Conservation (phyloP, 306 rosid species). For the Prunus padus region DNA sequence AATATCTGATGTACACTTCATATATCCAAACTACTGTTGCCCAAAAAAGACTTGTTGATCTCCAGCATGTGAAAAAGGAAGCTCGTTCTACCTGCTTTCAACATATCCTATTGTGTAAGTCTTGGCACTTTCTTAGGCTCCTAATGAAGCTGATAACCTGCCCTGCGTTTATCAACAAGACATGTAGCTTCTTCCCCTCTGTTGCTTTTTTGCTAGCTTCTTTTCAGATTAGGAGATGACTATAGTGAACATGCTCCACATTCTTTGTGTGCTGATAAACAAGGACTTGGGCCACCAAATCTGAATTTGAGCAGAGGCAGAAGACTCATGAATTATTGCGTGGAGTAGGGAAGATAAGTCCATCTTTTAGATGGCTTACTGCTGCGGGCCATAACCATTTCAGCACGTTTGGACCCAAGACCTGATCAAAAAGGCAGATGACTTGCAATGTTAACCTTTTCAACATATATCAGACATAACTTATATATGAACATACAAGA, state of each 20-base stretch:
- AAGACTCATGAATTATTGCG: slow-evolving; percentile 49
- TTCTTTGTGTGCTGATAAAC: background rate
- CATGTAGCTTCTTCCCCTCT: background rate
- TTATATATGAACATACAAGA: slow-evolving; percentile 8
- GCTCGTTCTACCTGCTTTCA: background rate
- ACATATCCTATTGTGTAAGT: background rate
- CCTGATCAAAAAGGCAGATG: slow-evolving; percentile 42
- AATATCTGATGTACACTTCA: slow-evolving; percentile 2
- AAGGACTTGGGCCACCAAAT: slow-evolving; percentile 17
- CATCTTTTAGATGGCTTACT: slow-evolving; percentile 72
- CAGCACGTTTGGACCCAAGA: slow-evolving; percentile 77
- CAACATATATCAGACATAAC: slow-evolving; percentile 9
- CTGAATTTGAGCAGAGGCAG: slow-evolving; percentile 16
- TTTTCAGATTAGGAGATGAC: background rate
- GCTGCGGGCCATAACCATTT: slow-evolving; percentile 81
- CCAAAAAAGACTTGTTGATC: background rate
- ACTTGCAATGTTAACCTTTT: slow-evolving; percentile 1
- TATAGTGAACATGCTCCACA: slow-evolving; percentile 1
- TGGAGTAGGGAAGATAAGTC: slow-evolving; percentile 58
- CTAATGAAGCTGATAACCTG: background rate
- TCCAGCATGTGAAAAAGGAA: background rate
- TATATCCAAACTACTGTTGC: slow-evolving; percentile 5
- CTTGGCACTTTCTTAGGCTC: background rate
- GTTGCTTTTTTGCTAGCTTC: background rate
- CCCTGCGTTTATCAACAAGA: background rate